A percentile compares a stretch with the other conserved stretches of the same genome.
Conservation (phyloP, 352 stramenopile genomes). For the Phytopythium aichiense region DNA sequence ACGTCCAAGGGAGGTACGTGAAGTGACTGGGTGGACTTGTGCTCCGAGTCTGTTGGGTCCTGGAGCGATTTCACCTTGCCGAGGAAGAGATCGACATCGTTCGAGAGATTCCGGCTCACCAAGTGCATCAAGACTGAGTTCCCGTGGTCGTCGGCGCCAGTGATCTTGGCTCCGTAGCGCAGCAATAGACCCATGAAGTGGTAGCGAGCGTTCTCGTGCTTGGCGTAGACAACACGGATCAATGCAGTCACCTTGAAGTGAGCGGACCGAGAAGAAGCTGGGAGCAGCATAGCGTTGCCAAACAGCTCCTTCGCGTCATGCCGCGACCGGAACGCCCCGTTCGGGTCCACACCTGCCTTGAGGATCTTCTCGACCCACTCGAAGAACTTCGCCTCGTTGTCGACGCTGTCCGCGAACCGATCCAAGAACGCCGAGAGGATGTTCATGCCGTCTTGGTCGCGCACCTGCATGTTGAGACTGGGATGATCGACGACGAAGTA, state of each 20-base stretch:
- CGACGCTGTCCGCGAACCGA: conserved; percentile 35
- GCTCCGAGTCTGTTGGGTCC: conserved; percentile 27
- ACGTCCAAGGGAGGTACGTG: conserved; percentile 39
- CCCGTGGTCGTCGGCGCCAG: conserved; percentile 35
- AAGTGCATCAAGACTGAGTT: conserved; percentile 69
- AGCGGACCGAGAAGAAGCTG: conserved; percentile 6
- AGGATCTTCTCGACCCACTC: conserved; percentile 45
- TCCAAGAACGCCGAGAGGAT: conserved; percentile 51
- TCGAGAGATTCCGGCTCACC: conserved; percentile 38
- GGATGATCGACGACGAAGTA: conserved; percentile 41
- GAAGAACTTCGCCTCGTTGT: conserved; percentile 21
- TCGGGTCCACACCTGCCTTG: conserved; percentile 50
- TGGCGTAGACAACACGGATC: conserved; percentile 39
- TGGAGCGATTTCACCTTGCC: conserved; percentile 37
- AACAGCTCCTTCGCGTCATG: conserved; percentile 29
- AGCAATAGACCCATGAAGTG: conserved; percentile 46
- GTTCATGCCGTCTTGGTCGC: conserved; percentile 41
- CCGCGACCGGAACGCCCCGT: conserved; percentile 34
- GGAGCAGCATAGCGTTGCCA: conserved; percentile 27
- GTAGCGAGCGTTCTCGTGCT: conserved; percentile 24
- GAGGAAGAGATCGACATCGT: conserved; percentile 39
- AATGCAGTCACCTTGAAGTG: conserved; percentile 32
- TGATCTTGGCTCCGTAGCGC: conserved; percentile 54
- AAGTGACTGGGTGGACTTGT: conserved; percentile 32
- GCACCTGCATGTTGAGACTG: conserved; percentile 31